Evolutionary conservation across 768 basidiomycete genomes (phyloP), one percentile per base, ranked within the genome.

Genomic region (Coprinopsis cinerea): DNA sequence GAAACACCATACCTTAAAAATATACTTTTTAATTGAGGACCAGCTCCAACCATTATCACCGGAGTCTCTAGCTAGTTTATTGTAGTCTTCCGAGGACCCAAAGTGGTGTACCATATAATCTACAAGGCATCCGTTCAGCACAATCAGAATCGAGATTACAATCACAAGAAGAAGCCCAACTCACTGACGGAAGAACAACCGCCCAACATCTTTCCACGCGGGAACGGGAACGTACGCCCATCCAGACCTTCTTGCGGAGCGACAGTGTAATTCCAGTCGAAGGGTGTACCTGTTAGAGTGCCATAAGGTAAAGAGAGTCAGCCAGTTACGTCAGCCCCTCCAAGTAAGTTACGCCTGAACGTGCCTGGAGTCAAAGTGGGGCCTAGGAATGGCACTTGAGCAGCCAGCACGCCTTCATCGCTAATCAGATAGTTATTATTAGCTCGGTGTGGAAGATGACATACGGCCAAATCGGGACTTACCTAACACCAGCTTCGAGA

Each of bases 41-140:
- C 72, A 74, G 7, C 57, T 59, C 70, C 68, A 73, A 13, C 67
- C 66, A 9, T 49, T 15, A 53, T 74, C 70, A 6, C 64, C 64
- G 11, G 68, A 64, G 15, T 68, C 49, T 10, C 48, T 40, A 1
- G 64, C 70, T 10, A 61, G 61, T 27, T 65, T 64, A 37, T 73
- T 59, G 51, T 58, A 72, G 32, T 74, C 71, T 18, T 71, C 71
- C 2, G 41, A 55, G 0, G 67, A 56, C 2, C 70, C 67, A 18
- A 64, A 62, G 4, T 67, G 68, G 49, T 67, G 69, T 14, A 67
- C 58, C 59, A 70, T 61, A 37, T 60, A 64, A 49, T 71, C 69
- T 68, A 44, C 2, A 4, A 13, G 35, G 37, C 2, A 10, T n/a
- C 10, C 17, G 30, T 2, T 51, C 23, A 44, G 48, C 17, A 46